Evolutionary conservation across 2,329 filamentous ascomycete species (phyloP), one percentile per base, ranked within the genome.

Genomic region (Mycosphaerella arachidis): DNA sequence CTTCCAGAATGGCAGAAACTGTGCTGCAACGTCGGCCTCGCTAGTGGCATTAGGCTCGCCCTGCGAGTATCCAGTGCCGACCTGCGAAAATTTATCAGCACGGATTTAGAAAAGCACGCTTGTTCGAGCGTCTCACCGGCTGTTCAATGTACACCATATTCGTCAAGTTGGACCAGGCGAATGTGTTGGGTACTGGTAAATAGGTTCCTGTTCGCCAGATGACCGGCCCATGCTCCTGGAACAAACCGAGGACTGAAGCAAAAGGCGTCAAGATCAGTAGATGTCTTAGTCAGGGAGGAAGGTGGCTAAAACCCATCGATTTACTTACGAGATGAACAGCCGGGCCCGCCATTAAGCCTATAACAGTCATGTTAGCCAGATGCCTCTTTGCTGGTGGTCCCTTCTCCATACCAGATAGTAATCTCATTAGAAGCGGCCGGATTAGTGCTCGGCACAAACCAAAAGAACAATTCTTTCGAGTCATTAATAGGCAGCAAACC

Each of bases 81-180:
- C 35, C 35, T 40, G 29, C 8, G 55, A 43, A 40, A 40, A 16
- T 6, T 16, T 13, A 40, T 48, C 24, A 48, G 46, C 74, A 4
- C 80, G 80, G 60, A 82, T 78, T 57, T 79, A 80, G 12, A 82
- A 80, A 16, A 10, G 8, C 12, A 48, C 16, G 13, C 4, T 40
- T 9, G 35, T 16, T 13, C 7, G 24, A 8, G 81, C 35, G 4
- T 40, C 35, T 40, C 7, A 40, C 74, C 4, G 80, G 80, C 60
- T 82, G 79, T 53, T 79, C 81, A 12, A 82, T 81, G 84, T 86
- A 94, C 51, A 94, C 77, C 68, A 92, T 83, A 72, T 92, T 91
- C 56, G 89, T 89, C 37, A 93, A 74, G 54, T 88, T 88, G 61
- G 84, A 71, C 76, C 77, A 79, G 33, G 74, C 72, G 70, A 72